Percentiles rank a stretch among this genome's conserved stretches.
Evolutionary conservation across 345 rosid species (phyloP).

Genomic region (Hirschfeldia incana): DNA sequence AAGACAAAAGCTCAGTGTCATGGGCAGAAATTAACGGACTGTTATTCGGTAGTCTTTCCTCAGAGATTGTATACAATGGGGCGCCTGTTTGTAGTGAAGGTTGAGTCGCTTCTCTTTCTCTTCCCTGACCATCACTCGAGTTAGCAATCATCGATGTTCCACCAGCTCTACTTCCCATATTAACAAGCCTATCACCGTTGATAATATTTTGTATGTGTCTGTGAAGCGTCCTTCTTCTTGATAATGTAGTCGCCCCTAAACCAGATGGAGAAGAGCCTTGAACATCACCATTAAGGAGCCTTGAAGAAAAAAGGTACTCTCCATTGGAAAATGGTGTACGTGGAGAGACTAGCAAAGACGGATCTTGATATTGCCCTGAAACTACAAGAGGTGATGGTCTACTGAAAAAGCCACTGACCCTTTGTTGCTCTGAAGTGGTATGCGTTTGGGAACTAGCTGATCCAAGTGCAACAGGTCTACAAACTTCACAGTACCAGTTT

Average conservation of each 20-base stretch:
- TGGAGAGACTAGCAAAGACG: constrained; percentile 54
- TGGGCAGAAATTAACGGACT: constrained; percentile 45
- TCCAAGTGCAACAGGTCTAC: constrained; percentile 81
- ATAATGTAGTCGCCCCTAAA: constrained; percentile 72
- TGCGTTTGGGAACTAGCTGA: constrained; percentile 66
- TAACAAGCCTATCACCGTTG: constrained; percentile 51
- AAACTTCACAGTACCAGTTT: constrained; percentile 97
- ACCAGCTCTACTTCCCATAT: constrained; percentile 49
- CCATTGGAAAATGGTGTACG: constrained; percentile 47
- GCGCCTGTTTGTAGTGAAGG: constrained; percentile 42
- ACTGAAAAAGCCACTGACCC: constrained; percentile 49
- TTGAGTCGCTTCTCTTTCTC: constrained; percentile 48
- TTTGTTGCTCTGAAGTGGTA: constrained; percentile 52
- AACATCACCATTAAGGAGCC: constrained; percentile 55
- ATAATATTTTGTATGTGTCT: constrained; percentile 79
- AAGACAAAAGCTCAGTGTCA: constrained; percentile 43
- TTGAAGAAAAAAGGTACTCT: constrained; percentile 64
- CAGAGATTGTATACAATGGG: constrained; percentile 38
- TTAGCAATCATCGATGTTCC: constrained; percentile 48
- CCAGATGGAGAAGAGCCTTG: constrained; percentile 68
- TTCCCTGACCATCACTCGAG: constrained; percentile 44
- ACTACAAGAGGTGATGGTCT: constrained; percentile 50
- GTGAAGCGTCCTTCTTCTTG: constrained; percentile 79
- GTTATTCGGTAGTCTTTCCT: constrained; percentile 46
- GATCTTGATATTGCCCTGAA: constrained; percentile 55